Evolutionary conservation across 371 early-diverging fungal genomes (phyloP).

Genomic region (Mortierella sp.): DNA sequence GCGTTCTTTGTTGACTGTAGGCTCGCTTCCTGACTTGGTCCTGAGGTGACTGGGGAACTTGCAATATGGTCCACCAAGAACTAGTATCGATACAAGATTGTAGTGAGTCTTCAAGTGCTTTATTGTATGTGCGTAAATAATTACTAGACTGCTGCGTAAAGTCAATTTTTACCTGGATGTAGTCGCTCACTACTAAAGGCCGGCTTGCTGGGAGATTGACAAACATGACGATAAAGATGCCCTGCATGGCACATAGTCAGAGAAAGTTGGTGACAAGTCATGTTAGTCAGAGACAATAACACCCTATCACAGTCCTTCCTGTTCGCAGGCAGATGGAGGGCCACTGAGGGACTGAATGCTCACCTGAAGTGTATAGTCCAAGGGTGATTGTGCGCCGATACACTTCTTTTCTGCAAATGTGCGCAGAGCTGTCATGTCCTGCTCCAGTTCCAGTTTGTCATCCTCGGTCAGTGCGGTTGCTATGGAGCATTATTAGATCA

Average conservation of each 20-base stretch:
- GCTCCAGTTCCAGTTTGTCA: conserved; percentile 20
- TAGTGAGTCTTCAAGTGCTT: background rate
- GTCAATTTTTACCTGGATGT: conserved; percentile 36
- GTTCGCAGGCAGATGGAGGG: background rate
- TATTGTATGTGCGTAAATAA: background rate
- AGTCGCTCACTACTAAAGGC: conserved; percentile 28
- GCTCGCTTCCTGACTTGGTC: background rate
- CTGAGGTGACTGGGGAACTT: conserved; percentile 20
- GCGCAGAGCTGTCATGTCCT: conserved; percentile 24
- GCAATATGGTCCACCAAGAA: conserved; percentile 49
- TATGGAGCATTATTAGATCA: background rate
- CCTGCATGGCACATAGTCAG: conserved; percentile 6
- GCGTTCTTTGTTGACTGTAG: conserved; percentile 22
- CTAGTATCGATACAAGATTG: background rate
- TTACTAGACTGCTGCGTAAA: background rate
- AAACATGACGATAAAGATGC: conserved; percentile 39
- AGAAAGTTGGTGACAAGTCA: background rate
- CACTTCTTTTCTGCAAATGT: conserved; percentile 36
- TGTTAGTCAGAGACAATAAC: background rate
- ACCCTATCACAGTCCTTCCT: no score
- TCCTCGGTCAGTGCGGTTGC: conserved; percentile 33
- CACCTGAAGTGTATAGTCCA: conserved; percentile 39
- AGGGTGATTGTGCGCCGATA: background rate
- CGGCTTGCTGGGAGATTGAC: conserved; percentile 21
- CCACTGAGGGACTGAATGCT: background rate